A percentile compares a stretch with the other conserved stretches of the same genome.
phyloP scores from a whole-genome alignment of 306 rosid genomes.

The Prosopis cineraria region DNA sequence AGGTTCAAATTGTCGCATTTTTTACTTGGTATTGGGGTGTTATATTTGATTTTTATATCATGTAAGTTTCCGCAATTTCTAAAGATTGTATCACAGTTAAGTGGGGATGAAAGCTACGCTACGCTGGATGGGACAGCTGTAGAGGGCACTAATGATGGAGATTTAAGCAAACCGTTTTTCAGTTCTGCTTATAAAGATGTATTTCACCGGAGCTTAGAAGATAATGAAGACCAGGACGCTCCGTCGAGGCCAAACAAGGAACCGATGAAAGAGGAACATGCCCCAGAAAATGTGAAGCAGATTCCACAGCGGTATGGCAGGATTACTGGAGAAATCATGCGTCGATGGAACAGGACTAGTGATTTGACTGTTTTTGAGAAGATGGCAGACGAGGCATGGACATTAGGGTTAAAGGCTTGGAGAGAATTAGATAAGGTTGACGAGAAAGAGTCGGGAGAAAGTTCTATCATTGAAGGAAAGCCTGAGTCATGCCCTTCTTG shows the following conservation, averaged over 20 bases:
- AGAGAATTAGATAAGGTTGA: constrained; percentile 60
- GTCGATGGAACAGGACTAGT: constrained; percentile 51
- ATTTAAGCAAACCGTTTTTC: constrained; percentile 63
- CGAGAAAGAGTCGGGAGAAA: constrained; percentile 51
- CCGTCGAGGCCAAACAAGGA: constrained; percentile 70
- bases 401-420: constrained; percentile 68
- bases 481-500: constrained; percentile 88
- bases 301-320: constrained; percentile 66
- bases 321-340: constrained; percentile 62
- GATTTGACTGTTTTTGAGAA: constrained; percentile 74
- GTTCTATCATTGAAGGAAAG: constrained; percentile 63
- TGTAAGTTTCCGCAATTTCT: constrained; percentile 75
- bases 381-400: constrained; percentile 99
- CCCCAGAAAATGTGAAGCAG: constrained; percentile 40
- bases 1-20: constrained; percentile 78
- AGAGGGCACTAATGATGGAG: constrained; percentile 52
- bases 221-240: constrained; percentile 58
- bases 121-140: constrained; percentile 47
- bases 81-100: constrained; percentile 62
- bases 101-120: constrained; percentile 65
- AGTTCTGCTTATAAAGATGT: constrained; percentile 73
- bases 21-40: constrained; percentile 64
- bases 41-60: constrained; percentile 77
- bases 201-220: constrained; percentile 74
- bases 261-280: constrained; percentile 63